Conservation (phyloP, 352 stramenopile species). For the Pythium insidiosum region DNA sequence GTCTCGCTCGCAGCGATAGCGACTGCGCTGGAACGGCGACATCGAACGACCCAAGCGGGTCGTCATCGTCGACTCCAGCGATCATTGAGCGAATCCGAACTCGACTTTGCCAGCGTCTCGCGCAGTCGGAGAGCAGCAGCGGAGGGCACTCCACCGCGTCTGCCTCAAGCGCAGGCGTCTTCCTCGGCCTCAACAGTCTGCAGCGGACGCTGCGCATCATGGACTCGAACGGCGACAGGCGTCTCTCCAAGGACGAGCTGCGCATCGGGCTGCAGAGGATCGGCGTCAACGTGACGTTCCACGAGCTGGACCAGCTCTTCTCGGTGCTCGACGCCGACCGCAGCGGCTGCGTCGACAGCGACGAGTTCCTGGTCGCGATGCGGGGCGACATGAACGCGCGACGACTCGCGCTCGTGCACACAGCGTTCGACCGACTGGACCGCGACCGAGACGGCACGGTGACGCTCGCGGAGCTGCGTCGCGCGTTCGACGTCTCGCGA, state of each 20-base stretch:
- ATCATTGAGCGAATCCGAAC: constrained; percentile 11
- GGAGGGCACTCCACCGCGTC: too few relatives aligned
- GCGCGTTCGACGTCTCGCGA: constrained; percentile 34
- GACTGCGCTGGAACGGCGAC: too few relatives aligned
- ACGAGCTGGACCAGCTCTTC: constrained; percentile 64
- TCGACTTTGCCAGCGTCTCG: constrained; percentile 11
- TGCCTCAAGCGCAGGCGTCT: too few relatives aligned
- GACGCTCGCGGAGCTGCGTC: constrained; percentile 39
- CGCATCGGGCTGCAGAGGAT: constrained; percentile 41
- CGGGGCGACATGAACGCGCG: constrained; percentile 34
- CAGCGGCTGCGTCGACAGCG: constrained; percentile 55
- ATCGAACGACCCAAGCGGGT: neutral
- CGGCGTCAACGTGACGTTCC: constrained; percentile 51
- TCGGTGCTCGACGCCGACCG: constrained; percentile 54
- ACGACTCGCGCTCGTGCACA: constrained; percentile 44
- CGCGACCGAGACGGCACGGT: constrained; percentile 35
- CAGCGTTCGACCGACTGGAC: constrained; percentile 69
- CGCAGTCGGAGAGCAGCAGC: neutral
- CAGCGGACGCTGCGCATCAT: constrained; percentile 29
- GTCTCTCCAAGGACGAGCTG: constrained; percentile 52
- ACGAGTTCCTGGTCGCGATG: constrained; percentile 60
- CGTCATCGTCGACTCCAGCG: constrained; percentile 9
- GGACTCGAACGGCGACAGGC: constrained; percentile 31
- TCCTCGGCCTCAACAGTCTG: constrained; percentile 25
- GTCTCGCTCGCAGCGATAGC: neutral